Evolutionary conservation across 2,329 filamentous ascomycete genomes (phyloP).

Genomic region (Fusarium brachygibbosum): DNA sequence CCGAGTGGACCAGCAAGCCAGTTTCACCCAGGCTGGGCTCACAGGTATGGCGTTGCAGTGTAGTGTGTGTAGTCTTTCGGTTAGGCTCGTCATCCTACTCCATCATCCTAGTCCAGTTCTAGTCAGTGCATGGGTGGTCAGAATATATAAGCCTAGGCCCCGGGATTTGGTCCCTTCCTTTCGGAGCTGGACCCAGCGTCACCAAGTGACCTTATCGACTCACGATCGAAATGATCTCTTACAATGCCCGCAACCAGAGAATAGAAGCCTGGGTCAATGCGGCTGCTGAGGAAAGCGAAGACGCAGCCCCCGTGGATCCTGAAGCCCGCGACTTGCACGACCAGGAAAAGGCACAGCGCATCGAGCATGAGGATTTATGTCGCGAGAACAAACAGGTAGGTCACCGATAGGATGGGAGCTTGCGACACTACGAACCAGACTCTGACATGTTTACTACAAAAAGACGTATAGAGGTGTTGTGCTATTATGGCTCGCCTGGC

Average conservation of each 20-base stretch:
- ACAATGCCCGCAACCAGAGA: conserved; percentile 45
- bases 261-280: conserved; percentile 47
- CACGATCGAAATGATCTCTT: conserved; percentile 46
- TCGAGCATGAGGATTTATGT: conserved; percentile 49
- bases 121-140: conserved; percentile 31
- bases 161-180: conserved; percentile 26
- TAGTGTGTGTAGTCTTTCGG: conserved; percentile 26
- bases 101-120: conserved; percentile 23
- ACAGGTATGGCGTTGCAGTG: conserved; percentile 38
- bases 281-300: conserved; percentile 45
- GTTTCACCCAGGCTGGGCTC: conserved; percentile 22
- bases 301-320: conserved; percentile 43
- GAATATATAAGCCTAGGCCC: conserved; percentile 47
- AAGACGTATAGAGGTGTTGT: conserved; percentile 49
- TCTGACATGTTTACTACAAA: conserved; percentile 21
- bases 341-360: conserved; percentile 50
- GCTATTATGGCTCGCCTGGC: conserved; percentile 68
- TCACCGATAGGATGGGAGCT: background rate
- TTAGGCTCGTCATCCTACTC: conserved; percentile 43
- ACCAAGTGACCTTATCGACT: conserved; percentile 39
- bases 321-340: conserved; percentile 49
- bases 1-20: conserved; percentile 43
- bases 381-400: conserved; percentile 49
- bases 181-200: conserved; percentile 39
- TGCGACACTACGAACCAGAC: conserved; percentile 2